Evolutionary conservation across 257 asterid genomes (phyloP), one percentile per base, ranked within the genome.

Genomic region (Jaltomata sinuosa): DNA sequence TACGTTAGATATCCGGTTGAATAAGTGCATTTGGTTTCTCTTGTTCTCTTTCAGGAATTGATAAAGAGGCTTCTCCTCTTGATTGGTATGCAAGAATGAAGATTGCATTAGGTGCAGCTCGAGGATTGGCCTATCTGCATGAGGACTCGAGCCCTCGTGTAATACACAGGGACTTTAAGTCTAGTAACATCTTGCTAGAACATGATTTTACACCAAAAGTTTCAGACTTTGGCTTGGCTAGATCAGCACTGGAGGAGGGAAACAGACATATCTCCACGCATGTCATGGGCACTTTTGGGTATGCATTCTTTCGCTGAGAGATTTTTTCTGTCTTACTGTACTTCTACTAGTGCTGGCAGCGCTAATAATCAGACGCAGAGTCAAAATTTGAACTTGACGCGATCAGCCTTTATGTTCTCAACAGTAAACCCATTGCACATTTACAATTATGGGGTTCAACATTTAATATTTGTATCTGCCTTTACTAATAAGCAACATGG

Each of bases 251-350:
- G 88, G 98, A 93, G 15, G 99, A 92, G 86, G 95, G 90, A 85
- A 91, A 82, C 89, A 87, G 88, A 84, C 96, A 94, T 50, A 84
- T 96, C 38, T 94, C 98, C 4, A 96, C 99, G 47, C 99, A 92
- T 86, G 98, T 94, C 81, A 96, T 96, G 98, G 99, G 99, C 55
- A 96, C 99, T 85, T 96, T 96, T 36, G 99, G 99, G 99, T 94
- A 89, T 81, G 85, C 67, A 45, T 79, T 84, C 31, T 9, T 54
- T n/a, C 22, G 1, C 67, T 22, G 67, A 18, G 40, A 83, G 62
- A 67, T 25, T 9, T 21, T 52, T 55, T 27, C 45, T 42, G 36
- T 11, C 57, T 22, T 22, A 11, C 11, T 25, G 11, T 74, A 22
- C 22, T 74, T 22, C 3, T 12, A 12, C 54, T 38, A 72, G 55